Evolutionary conservation across 345 rosid species (phyloP).

Genomic region (Eucalyptus marginata): DNA sequence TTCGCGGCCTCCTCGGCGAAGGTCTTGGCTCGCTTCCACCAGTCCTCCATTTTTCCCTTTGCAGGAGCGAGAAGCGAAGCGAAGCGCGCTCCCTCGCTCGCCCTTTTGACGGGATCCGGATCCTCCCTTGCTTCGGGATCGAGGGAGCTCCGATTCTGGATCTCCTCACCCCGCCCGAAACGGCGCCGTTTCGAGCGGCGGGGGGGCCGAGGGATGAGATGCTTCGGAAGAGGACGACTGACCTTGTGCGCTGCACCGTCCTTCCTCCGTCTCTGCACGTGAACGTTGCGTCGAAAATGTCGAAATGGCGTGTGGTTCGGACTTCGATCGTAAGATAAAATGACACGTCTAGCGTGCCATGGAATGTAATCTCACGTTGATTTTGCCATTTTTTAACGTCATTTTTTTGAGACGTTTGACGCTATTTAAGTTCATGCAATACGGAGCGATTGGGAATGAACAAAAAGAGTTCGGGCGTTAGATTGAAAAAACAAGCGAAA

Average conservation of each 20-base stretch:
- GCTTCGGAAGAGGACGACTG: background rate
- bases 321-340: background rate
- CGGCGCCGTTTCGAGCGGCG: background rate
- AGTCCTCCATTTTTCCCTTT: slow-evolving; percentile 19
- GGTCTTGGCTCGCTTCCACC: slow-evolving; percentile 77
- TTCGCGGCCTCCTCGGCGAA: slow-evolving; percentile 86
- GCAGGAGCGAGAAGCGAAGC: background rate
- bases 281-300: background rate
- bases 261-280: background rate
- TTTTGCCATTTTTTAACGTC: background rate
- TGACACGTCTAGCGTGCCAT: background rate
- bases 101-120: background rate
- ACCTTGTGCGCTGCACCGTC: background rate
- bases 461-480: background rate
- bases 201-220: background rate
- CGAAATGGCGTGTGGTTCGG: background rate
- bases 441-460: background rate
- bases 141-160: background rate
- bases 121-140: background rate
- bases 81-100: background rate
- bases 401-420: too few species aligned
- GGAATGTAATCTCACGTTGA: background rate
- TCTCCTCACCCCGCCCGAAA: background rate
- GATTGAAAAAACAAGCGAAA: background rate
- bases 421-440: too few species aligned